These are phyloP conservation scores for Colletotrichum navitas DNA, from an alignment of 2,329 filamentous ascomycete genomes.

Conservation along the genomic window DNA sequence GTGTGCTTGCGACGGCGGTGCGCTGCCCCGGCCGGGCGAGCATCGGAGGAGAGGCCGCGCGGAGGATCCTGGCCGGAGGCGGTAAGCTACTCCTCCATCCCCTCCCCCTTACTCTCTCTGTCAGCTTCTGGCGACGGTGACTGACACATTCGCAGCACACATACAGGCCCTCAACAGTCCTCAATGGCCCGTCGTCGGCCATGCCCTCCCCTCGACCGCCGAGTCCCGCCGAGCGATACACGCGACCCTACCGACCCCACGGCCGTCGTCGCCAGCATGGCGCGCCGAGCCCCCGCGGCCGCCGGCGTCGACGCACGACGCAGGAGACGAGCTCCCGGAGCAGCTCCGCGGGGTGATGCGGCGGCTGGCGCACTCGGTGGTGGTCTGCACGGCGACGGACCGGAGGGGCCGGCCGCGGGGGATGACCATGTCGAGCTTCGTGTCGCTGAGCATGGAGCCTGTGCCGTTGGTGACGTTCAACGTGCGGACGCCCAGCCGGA, in stretches of 20 bases:
- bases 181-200: conserved; percentile 18
- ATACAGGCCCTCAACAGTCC: not conserved
- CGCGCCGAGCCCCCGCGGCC: conserved; percentile 48
- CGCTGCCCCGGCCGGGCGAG: conserved; percentile 25
- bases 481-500: conserved; percentile 67
- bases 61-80: not conserved
- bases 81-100: not conserved
- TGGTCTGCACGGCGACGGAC: conserved; percentile 66
- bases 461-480: conserved; percentile 69
- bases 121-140: not conserved
- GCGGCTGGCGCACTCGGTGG: conserved; percentile 65
- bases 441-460: conserved; percentile 66
- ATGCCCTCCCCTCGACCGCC: not conserved
- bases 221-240: conserved; percentile 28
- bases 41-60: not conserved
- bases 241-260: not conserved
- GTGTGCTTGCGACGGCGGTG: conserved; percentile 43
- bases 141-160: conserved; percentile 16
- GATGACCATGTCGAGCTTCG: conserved; percentile 73
- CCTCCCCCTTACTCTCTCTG: not conserved
- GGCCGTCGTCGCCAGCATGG: conserved; percentile 46
- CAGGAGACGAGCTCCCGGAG: conserved; percentile 48
- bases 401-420: conserved; percentile 54
- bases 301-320: conserved; percentile 53
- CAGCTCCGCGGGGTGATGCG: conserved; percentile 67